phyloP scores from a whole-genome alignment of 495 filamentous ascomycete genomes.

The Xylaria bambusicola region DNA sequence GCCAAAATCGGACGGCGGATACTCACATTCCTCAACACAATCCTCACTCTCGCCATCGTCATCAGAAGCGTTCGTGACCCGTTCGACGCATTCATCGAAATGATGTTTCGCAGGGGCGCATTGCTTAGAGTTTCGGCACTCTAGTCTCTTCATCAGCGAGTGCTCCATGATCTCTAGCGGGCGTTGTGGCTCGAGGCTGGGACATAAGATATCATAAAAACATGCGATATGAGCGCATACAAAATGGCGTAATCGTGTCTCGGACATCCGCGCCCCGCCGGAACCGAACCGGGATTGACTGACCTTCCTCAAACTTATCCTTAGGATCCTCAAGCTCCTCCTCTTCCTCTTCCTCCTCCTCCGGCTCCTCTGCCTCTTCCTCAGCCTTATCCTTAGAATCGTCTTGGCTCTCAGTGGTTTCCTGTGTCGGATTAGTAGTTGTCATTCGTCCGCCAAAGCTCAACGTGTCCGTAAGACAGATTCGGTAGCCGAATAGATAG shows the following conservation, averaged over 20 bases:
- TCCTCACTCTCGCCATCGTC: conserved; percentile 73
- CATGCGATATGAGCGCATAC: not conserved
- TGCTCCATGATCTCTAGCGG: not conserved
- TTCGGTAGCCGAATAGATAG: not conserved
- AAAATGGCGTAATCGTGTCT: not conserved
- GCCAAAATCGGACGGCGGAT: not conserved
- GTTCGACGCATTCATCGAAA: conserved; percentile 95
- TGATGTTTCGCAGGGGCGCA: conserved; percentile 93
- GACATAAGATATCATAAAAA: not conserved
- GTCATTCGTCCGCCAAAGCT: conserved; percentile 34
- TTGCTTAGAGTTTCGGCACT: conserved; percentile 80
- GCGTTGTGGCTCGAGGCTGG: not conserved
- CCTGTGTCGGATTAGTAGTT: conserved; percentile 36
- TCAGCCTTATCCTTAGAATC: conserved; percentile 24
- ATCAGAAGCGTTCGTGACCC: conserved; percentile 74
- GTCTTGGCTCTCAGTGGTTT: conserved; percentile 37
- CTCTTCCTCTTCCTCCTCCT: conserved; percentile 87
- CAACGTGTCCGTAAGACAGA: too few species aligned
- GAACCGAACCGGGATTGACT: conserved; percentile 42
- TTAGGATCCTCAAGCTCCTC: conserved; percentile 87
- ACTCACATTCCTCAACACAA: conserved; percentile 98
- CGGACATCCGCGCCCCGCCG: not conserved
- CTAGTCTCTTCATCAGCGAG: conserved; percentile 51
- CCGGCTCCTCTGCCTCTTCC: conserved; percentile 44
- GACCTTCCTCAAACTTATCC: conserved; percentile 88